These are phyloP conservation scores for Annulohypoxylon truncatum DNA, from an alignment of 2,329 filamentous ascomycete genomes.

Conservation along the genomic window DNA sequence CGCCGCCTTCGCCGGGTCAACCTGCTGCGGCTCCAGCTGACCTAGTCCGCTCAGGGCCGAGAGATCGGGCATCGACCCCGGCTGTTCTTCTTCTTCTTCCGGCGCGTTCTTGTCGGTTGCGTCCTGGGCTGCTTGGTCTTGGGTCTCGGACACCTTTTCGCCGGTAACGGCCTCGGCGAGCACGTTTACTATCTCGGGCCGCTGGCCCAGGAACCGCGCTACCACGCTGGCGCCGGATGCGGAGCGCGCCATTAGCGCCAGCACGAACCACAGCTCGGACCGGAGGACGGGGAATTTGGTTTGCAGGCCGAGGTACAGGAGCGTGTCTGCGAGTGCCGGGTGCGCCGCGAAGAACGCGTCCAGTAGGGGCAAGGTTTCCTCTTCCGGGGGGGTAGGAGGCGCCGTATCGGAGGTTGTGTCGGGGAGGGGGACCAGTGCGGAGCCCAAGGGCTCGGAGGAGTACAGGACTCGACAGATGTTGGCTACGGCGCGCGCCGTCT, in stretches of 20 bases:
- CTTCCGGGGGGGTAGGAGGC: background rate
- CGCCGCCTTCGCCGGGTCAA: constrained; percentile 57
- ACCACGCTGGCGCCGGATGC: constrained; percentile 61
- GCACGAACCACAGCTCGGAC: constrained; percentile 71
- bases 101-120: background rate
- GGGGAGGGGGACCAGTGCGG: constrained; percentile 21
- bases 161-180: constrained; percentile 64
- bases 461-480: constrained; percentile 67
- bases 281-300: constrained; percentile 68
- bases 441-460: constrained; percentile 46
- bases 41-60: constrained; percentile 7
- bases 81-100: background rate
- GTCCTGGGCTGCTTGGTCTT: constrained; percentile 20
- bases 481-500: constrained; percentile 66
- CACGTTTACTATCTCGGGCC: constrained; percentile 55
- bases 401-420: constrained; percentile 32
- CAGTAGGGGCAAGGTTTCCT: constrained; percentile 22
- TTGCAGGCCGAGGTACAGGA: constrained; percentile 67
- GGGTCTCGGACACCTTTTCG: constrained; percentile 45
- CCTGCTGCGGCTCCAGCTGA: constrained; percentile 59
- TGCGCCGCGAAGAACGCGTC: constrained; percentile 61
- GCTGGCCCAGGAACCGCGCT: constrained; percentile 55
- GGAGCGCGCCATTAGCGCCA: constrained; percentile 69
- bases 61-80: constrained; percentile 12
- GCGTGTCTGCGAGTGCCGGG: constrained; percentile 53